phyloP scores from a whole-genome alignment of 257 asterid species.

The Ballota nigra region DNA sequence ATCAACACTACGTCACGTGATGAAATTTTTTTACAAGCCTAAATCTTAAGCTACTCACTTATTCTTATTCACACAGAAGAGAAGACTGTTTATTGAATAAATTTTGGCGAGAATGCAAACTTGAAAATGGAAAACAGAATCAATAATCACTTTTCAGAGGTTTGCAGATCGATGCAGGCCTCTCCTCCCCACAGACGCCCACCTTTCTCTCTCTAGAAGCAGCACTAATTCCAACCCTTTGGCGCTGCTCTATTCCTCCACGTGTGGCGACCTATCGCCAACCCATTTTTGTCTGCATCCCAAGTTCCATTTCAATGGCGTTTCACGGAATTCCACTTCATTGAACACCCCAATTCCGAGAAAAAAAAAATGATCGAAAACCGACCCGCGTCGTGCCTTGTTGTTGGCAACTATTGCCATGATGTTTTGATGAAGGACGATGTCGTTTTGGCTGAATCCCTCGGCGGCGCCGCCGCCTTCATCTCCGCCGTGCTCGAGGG shows the following conservation, averaged over 20 bases:
- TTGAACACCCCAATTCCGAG: not conserved
- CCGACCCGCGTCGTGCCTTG: slow-evolving; percentile 43
- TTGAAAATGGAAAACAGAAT: slow-evolving; percentile 20
- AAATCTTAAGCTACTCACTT: not conserved
- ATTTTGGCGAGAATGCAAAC: not conserved
- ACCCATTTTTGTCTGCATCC: slow-evolving; percentile 27
- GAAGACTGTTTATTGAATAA: not conserved
- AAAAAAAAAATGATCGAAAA: slow-evolving; percentile 21
- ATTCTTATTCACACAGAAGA: not conserved
- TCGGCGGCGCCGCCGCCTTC: slow-evolving; percentile 94
- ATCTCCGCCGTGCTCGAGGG: slow-evolving; percentile 79
- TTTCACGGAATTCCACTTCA: slow-evolving; percentile 15
- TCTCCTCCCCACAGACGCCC: not conserved
- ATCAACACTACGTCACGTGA: no score
- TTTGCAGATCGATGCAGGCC: slow-evolving; percentile 34
- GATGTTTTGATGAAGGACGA: slow-evolving; percentile 75
- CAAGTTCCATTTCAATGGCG: slow-evolving; percentile 28
- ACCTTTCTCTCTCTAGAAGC: not conserved
- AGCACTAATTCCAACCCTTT: slow-evolving; percentile 25
- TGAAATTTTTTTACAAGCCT: not conserved
- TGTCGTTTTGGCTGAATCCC: slow-evolving; percentile 62
- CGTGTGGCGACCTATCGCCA: slow-evolving; percentile 29
- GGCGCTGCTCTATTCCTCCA: slow-evolving; percentile 22
- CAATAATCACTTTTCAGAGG: slow-evolving; percentile 27
- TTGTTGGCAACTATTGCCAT: slow-evolving; percentile 95